Evolutionary conservation across 2,329 filamentous ascomycete genomes (phyloP).

Genomic region (Paracamarosporium sp.): DNA sequence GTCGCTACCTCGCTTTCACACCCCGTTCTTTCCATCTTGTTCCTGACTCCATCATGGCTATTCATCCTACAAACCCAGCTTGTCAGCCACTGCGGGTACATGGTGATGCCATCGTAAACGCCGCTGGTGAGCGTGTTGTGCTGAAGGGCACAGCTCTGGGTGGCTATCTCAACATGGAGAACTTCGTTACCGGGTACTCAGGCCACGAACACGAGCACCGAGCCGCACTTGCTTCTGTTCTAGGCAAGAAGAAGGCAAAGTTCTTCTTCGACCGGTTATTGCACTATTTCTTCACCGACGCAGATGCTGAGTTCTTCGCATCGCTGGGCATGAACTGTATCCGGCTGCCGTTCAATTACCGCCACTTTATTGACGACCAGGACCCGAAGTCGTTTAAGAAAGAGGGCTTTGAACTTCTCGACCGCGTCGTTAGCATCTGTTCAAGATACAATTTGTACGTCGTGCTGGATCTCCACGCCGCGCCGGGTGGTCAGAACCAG

Average conservation of each 20-base stretch:
- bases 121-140: slow-evolving; percentile 10
- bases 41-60: too few relatives aligned
- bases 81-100: slow-evolving; percentile 9
- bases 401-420: slow-evolving; percentile 16
- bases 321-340: slow-evolving; percentile 18
- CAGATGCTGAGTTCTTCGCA: slow-evolving; percentile 20
- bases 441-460: slow-evolving; percentile 19
- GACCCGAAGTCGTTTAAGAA: slow-evolving; percentile 12
- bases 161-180: slow-evolving; percentile 25
- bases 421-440: slow-evolving; percentile 15
- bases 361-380: slow-evolving; percentile 17
- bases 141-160: slow-evolving; percentile 23
- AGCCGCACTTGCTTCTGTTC: slow-evolving; percentile 10
- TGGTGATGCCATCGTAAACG: slow-evolving; percentile 19
- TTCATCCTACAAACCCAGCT: too few relatives aligned
- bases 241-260: slow-evolving; percentile 18
- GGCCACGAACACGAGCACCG: slow-evolving; percentile 23
- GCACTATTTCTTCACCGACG: slow-evolving; percentile 23
- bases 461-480: slow-evolving; percentile 21
- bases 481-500: slow-evolving; percentile 24
- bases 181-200: slow-evolving; percentile 22
- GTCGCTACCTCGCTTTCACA: too few relatives aligned
- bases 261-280: slow-evolving; percentile 22
- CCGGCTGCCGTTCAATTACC: slow-evolving; percentile 20
- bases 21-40: too few relatives aligned